A percentile compares a stretch with the other conserved stretches of the same genome.
Conservation (phyloP, 163 green algal genomes). For the Volvox carteri region DNA sequence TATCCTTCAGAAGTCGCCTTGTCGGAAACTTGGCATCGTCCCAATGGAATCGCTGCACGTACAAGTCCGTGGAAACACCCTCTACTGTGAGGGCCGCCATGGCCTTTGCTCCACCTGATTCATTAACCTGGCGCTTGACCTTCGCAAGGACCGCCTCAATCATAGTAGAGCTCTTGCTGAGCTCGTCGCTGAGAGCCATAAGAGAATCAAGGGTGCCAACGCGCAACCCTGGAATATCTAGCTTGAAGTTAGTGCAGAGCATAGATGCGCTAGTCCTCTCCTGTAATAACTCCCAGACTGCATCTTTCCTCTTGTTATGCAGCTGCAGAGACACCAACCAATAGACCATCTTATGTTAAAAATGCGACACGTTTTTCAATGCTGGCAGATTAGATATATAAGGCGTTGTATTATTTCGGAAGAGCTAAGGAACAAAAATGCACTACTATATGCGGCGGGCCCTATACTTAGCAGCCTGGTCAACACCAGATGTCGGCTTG, state of each 20-base stretch:
- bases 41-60: slow-evolving; percentile 94
- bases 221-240: slow-evolving; percentile 91
- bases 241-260: slow-evolving; percentile 81
- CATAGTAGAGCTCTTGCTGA: slow-evolving; percentile 87
- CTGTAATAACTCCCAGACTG: slow-evolving; percentile 86
- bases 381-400: no score
- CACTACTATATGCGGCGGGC: no score
- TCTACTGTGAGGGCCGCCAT: slow-evolving; percentile 82
- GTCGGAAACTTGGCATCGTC: slow-evolving; percentile 98
- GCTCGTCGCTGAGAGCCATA: slow-evolving; percentile 93
- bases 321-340: slow-evolving; percentile 88
- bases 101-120: slow-evolving; percentile 67
- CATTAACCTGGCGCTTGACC: slow-evolving; percentile 89
- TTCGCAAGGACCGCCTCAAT: slow-evolving; percentile 93
- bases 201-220: slow-evolving; percentile 98
- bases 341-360: slow-evolving; percentile 76
- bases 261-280: slow-evolving; percentile 79
- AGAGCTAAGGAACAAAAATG: no score
- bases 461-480: no score
- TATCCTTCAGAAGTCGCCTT: slow-evolving; percentile 90
- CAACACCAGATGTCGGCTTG: no score
- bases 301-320: slow-evolving; percentile 69
- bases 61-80: slow-evolving; percentile 82
- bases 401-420: no score
- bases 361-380: no score